Percentiles rank a stretch among this genome's conserved stretches.
These are phyloP conservation scores for Rubia tinctorum DNA, from an alignment of 305 asterid genomes.

Conservation along the genomic window DNA sequence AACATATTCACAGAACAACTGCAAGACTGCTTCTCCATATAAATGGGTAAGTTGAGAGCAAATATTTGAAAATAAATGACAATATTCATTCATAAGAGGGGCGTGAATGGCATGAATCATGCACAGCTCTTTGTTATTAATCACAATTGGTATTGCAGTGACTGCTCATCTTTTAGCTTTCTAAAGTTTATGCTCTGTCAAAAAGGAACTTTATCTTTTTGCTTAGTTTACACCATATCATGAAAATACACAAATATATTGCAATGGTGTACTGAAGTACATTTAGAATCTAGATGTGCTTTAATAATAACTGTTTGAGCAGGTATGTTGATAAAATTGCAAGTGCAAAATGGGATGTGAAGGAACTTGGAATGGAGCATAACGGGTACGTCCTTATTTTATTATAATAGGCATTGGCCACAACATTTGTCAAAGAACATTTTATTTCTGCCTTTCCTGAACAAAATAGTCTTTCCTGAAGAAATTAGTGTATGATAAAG, in stretches of 20 bases:
- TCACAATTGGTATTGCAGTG: neutral
- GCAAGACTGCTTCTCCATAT: slow-evolving; percentile 86
- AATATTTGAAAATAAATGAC: slow-evolving; percentile 2
- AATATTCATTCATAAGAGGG: neutral
- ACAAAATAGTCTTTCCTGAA: neutral
- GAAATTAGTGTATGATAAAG: neutral
- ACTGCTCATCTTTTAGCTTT: neutral
- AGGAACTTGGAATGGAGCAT: slow-evolving; percentile 97
- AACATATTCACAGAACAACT: slow-evolving; percentile 85
- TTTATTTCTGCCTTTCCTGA: neutral
- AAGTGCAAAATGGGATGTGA: slow-evolving; percentile 97
- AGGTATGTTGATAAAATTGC: slow-evolving; percentile 96
- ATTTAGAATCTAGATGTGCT: slow-evolving; percentile 14
- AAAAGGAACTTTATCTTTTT: neutral
- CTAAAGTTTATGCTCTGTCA: neutral
- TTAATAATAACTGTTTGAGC: slow-evolving; percentile 41
- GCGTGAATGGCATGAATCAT: neutral
- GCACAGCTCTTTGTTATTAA: neutral
- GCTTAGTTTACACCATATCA: neutral
- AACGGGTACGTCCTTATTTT: slow-evolving; percentile 64
- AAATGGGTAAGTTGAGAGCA: slow-evolving; percentile 65
- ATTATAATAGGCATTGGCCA: neutral
- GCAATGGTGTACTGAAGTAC: neutral
- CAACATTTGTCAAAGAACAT: neutral
- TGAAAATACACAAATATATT: neutral